These are phyloP conservation scores for Epichloe festucae DNA, from an alignment of 2,329 filamentous ascomycete genomes.

Conservation along the genomic window DNA sequence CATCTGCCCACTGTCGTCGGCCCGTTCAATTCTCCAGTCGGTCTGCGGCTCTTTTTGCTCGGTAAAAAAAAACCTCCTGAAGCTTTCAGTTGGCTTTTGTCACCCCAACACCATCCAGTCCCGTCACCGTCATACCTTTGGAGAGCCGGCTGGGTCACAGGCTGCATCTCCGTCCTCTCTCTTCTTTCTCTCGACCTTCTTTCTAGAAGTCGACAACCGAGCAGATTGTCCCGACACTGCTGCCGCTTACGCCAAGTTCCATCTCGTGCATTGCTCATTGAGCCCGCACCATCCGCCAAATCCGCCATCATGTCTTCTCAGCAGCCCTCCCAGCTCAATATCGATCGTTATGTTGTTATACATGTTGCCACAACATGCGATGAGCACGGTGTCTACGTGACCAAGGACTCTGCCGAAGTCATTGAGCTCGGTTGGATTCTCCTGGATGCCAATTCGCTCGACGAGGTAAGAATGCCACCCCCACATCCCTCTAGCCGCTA, in stretches of 20 bases:
- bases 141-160: conserved; percentile 25
- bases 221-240: conserved; percentile 6
- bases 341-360: conserved; percentile 96
- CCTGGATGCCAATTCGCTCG: conserved; percentile 77
- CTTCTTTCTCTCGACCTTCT: conserved; percentile 10
- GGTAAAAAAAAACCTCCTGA: conserved; percentile 16
- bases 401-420: conserved; percentile 97
- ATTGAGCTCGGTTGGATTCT: conserved; percentile 99
- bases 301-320: conserved; percentile 26
- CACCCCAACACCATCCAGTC: conserved; percentile 12
- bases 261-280: conserved; percentile 9
- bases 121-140: conserved; percentile 11
- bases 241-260: conserved; percentile 5
- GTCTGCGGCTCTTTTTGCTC: conserved; percentile 13
- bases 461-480: conserved; percentile 56
- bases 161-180: conserved; percentile 18
- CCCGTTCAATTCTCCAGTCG: conserved; percentile 10
- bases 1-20: conserved; percentile 5
- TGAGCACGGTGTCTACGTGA: conserved; percentile 98
- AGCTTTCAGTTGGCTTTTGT: conserved; percentile 9
- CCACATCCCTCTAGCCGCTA: background rate
- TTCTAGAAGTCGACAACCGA: conserved; percentile 8
- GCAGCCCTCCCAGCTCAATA: conserved; percentile 46
- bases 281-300: conserved; percentile 7
- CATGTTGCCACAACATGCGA: conserved; percentile 98